Percentiles rank a stretch among this genome's conserved stretches.
phyloP scores from a whole-genome alignment of 1,284 basidiomycete genomes.

The Dichomitus squalens region DNA sequence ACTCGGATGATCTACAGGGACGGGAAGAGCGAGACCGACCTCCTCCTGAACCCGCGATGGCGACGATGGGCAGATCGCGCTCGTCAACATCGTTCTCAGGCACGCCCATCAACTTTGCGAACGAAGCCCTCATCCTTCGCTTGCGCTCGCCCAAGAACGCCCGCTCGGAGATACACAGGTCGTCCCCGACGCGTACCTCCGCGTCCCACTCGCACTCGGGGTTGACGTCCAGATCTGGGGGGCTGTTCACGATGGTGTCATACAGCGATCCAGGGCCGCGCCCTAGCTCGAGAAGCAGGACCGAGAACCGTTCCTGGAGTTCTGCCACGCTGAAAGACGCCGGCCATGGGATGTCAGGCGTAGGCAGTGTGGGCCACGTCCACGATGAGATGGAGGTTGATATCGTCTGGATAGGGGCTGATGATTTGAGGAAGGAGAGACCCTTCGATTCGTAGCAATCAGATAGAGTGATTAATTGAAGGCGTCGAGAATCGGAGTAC shows the following conservation, averaged over 20 bases:
- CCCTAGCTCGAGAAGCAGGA: constrained; percentile 37
- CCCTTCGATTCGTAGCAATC: constrained; percentile 11
- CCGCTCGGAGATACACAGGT: constrained; percentile 39
- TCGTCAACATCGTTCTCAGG: constrained; percentile 38
- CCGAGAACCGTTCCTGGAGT: constrained; percentile 33
- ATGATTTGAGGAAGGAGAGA: constrained; percentile 31
- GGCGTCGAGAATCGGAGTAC: neutral
- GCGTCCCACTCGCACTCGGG: constrained; percentile 46
- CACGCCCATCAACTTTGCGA: constrained; percentile 40
- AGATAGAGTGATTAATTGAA: neutral
- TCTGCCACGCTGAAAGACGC: constrained; percentile 26
- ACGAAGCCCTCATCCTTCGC: constrained; percentile 35
- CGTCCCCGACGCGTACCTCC: constrained; percentile 39
- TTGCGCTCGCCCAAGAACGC: constrained; percentile 39
- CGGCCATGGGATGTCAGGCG: constrained; percentile 35
- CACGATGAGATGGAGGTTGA: constrained; percentile 30
- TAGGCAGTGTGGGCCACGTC: constrained; percentile 33
- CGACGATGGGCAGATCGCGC: constrained; percentile 43
- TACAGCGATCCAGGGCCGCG: constrained; percentile 41
- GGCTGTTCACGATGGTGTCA: constrained; percentile 34
- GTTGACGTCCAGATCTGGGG: constrained; percentile 33
- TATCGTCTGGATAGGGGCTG: constrained; percentile 29
- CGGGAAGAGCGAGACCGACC: constrained; percentile 25
- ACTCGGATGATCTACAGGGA: neutral
- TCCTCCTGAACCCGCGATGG: constrained; percentile 44